A percentile compares a stretch with the other conserved stretches of the same genome.
These are phyloP conservation scores for Actinomortierella wolfii DNA, from an alignment of 371 early-diverging fungal genomes.

Conservation along the genomic window DNA sequence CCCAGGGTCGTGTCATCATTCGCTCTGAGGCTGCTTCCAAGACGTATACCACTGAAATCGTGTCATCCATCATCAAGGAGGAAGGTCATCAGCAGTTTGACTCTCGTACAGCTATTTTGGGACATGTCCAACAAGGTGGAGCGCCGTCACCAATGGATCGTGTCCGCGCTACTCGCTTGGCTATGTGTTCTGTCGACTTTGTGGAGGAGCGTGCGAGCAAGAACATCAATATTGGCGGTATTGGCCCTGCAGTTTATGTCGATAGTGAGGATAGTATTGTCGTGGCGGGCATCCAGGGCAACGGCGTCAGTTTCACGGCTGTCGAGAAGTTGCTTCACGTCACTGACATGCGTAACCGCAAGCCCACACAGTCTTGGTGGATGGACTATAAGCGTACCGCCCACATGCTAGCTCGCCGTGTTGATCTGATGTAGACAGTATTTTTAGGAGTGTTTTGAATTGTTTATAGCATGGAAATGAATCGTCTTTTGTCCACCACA, in stretches of 20 bases:
- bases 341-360: conserved; percentile 83
- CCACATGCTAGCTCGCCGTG: conserved; percentile 28
- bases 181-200: conserved; percentile 71
- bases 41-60: conserved; percentile 91
- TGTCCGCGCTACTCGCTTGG: conserved; percentile 88
- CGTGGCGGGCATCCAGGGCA: conserved; percentile 88
- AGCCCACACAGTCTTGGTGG: conserved; percentile 84
- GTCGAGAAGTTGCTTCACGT: conserved; percentile 65
- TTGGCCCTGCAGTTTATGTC: conserved; percentile 68
- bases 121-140: conserved; percentile 97
- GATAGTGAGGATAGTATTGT: conserved; percentile 62
- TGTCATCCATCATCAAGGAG: conserved; percentile 88
- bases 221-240: conserved; percentile 28
- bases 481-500: too few species aligned
- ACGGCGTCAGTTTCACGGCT: conserved; percentile 74
- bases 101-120: conserved; percentile 91
- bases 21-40: conserved; percentile 76
- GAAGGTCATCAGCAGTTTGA: conserved; percentile 95
- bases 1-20: conserved; percentile 37
- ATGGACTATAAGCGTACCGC: conserved; percentile 51
- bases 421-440: conserved; percentile 16
- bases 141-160: conserved; percentile 97
- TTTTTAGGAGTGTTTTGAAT: too few species aligned
- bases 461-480: too few species aligned
- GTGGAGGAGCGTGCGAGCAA: conserved; percentile 53